A percentile compares a stretch with the other conserved stretches of the same genome.
Evolutionary conservation across 768 basidiomycete genomes (phyloP).

Genomic region (Chlorophyllum brunneum): DNA sequence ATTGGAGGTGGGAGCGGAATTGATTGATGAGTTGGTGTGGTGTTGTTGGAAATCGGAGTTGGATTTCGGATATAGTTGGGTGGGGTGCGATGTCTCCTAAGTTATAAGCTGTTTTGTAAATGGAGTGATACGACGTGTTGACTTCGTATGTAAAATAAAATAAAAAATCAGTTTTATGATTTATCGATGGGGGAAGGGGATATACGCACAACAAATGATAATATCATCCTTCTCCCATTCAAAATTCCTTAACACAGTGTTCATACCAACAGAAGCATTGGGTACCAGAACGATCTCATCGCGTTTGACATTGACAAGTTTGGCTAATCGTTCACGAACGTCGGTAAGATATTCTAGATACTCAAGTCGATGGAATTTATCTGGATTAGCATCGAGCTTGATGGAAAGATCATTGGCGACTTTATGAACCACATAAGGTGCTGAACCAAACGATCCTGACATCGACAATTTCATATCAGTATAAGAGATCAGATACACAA

Average conservation of each 20-base stretch:
- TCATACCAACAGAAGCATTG: constrained; percentile 63
- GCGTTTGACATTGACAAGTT: constrained; percentile 43
- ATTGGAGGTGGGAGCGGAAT: constrained; percentile 35
- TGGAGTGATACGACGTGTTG: constrained; percentile 48
- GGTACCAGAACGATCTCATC: constrained; percentile 60
- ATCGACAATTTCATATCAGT: background rate
- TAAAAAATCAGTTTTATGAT: too few species aligned
- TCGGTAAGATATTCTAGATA: constrained; percentile 30
- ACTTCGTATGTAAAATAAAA: constrained; percentile 16
- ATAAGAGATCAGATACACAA: background rate
- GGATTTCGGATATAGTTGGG: constrained; percentile 47
- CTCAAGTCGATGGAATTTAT: constrained; percentile 45
- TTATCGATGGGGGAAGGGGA: constrained; percentile 11
- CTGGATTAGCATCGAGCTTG: constrained; percentile 50
- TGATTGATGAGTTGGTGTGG: constrained; percentile 49
- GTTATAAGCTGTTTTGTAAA: constrained; percentile 48
- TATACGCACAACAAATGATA: constrained; percentile 52
- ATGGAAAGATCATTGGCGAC: constrained; percentile 38
- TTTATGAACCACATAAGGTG: constrained; percentile 48
- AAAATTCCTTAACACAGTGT: constrained; percentile 65
- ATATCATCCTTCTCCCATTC: constrained; percentile 66
- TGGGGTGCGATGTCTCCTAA: constrained; percentile 52
- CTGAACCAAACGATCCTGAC: constrained; percentile 56
- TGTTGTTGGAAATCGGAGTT: constrained; percentile 51
- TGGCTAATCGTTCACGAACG: constrained; percentile 43